These are phyloP conservation scores for Tuber aestivum DNA, from an alignment of 495 filamentous ascomycete species.

Conservation along the genomic window DNA sequence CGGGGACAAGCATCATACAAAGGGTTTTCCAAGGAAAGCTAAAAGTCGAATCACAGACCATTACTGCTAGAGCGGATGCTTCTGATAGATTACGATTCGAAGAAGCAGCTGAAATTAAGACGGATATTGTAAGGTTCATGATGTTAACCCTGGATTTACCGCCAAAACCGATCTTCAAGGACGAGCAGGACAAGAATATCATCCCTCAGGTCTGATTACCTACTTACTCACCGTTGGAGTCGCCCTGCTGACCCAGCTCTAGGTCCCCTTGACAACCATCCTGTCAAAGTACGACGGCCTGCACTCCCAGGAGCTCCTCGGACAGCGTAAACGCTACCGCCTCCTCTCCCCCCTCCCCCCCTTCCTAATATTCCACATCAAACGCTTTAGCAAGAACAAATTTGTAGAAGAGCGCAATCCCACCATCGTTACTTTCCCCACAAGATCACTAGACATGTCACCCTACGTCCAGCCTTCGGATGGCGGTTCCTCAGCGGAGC, in stretches of 20 bases:
- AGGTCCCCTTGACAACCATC: slow-evolving; percentile 76
- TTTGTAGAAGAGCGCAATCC: slow-evolving; percentile 94
- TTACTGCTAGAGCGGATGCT: slow-evolving; percentile 84
- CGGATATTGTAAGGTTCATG: slow-evolving; percentile 69
- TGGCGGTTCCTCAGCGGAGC: slow-evolving; percentile 61
- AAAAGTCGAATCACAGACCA: slow-evolving; percentile 86
- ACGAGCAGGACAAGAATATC: slow-evolving; percentile 81
- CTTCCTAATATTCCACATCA: slow-evolving; percentile 90
- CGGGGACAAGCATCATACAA: slow-evolving; percentile 74
- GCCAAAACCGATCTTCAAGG: slow-evolving; percentile 92
- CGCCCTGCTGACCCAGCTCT: not conserved
- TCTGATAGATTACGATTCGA: slow-evolving; percentile 89
- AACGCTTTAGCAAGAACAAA: slow-evolving; percentile 92
- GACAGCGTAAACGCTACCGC: slow-evolving; percentile 78
- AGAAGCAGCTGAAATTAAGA: slow-evolving; percentile 75
- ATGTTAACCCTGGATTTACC: slow-evolving; percentile 91
- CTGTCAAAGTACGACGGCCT: slow-evolving; percentile 91
- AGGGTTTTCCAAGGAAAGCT: slow-evolving; percentile 87
- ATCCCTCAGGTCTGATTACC: slow-evolving; percentile 62
- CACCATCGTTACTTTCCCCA: slow-evolving; percentile 93
- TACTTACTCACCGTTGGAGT: not conserved
- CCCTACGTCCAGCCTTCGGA: slow-evolving; percentile 81
- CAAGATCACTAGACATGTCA: slow-evolving; percentile 72
- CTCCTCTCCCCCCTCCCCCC: slow-evolving; percentile 88
- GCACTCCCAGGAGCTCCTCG: slow-evolving; percentile 77